A percentile compares a stretch with the other conserved stretches of the same genome.
These are phyloP conservation scores for Pigoraptor vietnamica DNA, from an alignment of 78 protist genomes.

Conservation along the genomic window DNA sequence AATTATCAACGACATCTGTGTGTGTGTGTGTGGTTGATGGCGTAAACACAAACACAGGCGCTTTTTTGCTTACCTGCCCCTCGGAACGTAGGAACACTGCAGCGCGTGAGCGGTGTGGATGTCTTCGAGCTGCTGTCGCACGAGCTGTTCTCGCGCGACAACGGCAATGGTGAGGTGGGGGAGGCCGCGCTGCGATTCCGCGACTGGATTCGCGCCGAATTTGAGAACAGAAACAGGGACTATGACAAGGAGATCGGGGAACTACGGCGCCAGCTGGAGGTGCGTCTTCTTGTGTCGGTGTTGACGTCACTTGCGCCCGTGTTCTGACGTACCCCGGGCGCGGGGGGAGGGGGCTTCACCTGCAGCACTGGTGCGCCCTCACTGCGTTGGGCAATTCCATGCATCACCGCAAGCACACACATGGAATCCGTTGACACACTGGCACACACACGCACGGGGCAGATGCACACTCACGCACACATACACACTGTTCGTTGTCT, in stretches of 20 bases:
- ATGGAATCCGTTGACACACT: no score
- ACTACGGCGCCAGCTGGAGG: not conserved
- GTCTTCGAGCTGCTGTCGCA: not conserved
- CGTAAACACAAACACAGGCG: no score
- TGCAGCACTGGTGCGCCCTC: no score
- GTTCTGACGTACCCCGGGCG: no score
- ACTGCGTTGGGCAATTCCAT: no score
- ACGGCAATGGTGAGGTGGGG: not conserved
- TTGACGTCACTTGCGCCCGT: not conserved
- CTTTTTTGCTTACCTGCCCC: not conserved
- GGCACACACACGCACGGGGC: no score
- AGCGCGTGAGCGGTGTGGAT: not conserved
- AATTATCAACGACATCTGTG: no score
- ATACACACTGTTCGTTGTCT: no score
- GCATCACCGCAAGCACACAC: no score
- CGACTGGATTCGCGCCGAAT: not conserved
- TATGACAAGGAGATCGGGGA: not conserved
- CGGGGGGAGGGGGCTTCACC: no score
- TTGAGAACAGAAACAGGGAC: not conserved
- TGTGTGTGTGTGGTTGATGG: no score
- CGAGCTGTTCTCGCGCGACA: not conserved
- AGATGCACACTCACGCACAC: no score
- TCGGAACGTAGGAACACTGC: not conserved
- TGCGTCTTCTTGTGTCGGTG: not conserved
- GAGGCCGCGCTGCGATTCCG: not conserved